A percentile compares a stretch with the other conserved stretches of the same genome.
phyloP scores from a whole-genome alignment of 345 rosid species.

The thale cress (Arabidopsis thaliana) region TAIR10.1 NC_003071.7:663001-663500 shows the following conservation, averaged over 20 bases:
- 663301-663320: conserved; percentile 91
- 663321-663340: conserved; percentile 94
- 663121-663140: conserved; percentile 81
- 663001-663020: conserved; percentile 76
- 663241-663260: conserved; percentile 95
- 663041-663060: conserved; percentile 88
- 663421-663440: conserved; percentile 56
- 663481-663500: not conserved
- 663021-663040: conserved; percentile 86
- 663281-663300: conserved; percentile 94
- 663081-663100: conserved; percentile 98
- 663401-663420: conserved; percentile 70
- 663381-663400: conserved; percentile 98
- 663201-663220: not conserved
- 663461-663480: conserved; percentile 55
- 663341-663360: conserved; percentile 88
- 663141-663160: conserved; percentile 88
- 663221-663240: conserved; percentile 51
- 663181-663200: not conserved
- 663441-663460: conserved; percentile 69
- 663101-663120: conserved; percentile 92
- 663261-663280: conserved; percentile 90
- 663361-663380: conserved; percentile 98
- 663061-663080: conserved; percentile 98
- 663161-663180: conserved; percentile 10